Percentiles rank a stretch among this genome's conserved stretches.
Evolutionary conservation across 257 asterid genomes (phyloP).

Genomic region (Fraxinus cuspidata): DNA sequence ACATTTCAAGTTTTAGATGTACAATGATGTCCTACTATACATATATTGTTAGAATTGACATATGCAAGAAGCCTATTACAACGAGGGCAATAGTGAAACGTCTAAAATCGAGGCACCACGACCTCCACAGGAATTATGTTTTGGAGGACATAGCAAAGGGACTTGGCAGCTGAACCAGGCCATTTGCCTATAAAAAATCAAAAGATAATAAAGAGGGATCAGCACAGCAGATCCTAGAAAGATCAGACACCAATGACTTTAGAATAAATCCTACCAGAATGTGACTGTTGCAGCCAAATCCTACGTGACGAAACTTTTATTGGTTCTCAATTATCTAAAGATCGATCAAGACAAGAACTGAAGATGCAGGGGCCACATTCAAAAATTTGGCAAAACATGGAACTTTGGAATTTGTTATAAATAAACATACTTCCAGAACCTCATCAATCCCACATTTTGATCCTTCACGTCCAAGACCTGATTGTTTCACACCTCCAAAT

Average conservation of each 20-base stretch:
- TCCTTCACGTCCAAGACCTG: slow-evolving; percentile 98
- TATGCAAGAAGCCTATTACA: not conserved
- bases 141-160: not conserved
- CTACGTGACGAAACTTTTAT: too few species aligned
- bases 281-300: not conserved
- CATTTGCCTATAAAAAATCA: not conserved
- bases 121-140: not conserved
- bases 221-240: not conserved
- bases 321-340: slow-evolving; percentile 1
- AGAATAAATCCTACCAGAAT: too few species aligned
- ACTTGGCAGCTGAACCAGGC: not conserved
- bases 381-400: not conserved
- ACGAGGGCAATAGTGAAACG: not conserved
- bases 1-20: not conserved
- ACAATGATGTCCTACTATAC: not conserved
- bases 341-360: not conserved
- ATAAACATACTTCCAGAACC: slow-evolving; percentile 66
- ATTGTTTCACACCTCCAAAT: slow-evolving; percentile 90
- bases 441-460: slow-evolving; percentile 94
- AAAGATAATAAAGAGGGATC: not conserved
- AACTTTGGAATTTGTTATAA: not conserved
- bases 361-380: not conserved
- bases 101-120: not conserved
- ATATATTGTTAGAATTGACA: not conserved
- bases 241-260: not conserved